Evolutionary conservation across 208 protist genomes (phyloP).

Genomic region (Trypanosoma conorhini): DNA sequence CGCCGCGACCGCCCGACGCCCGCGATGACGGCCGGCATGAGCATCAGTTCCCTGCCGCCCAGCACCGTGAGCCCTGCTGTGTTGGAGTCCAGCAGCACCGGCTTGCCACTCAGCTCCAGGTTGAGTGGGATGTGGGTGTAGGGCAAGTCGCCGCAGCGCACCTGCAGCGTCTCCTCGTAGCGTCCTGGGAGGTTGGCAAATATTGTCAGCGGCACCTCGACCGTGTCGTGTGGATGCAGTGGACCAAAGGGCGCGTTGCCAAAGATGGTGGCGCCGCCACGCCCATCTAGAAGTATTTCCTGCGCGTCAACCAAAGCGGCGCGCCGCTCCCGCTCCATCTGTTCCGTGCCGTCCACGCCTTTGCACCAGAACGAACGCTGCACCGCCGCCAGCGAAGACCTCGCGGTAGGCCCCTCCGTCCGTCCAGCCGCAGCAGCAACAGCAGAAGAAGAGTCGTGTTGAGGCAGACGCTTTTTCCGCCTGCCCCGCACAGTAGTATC

Average conservation of each 20-base stretch:
- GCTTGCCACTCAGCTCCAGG: conserved; percentile 70
- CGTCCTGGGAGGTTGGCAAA: conserved; percentile 75
- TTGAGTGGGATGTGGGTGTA: conserved; percentile 52
- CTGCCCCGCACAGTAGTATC: neutral
- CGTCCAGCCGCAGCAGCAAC: neutral
- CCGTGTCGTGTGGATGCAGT: conserved; percentile 33
- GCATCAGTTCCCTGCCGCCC: conserved; percentile 64
- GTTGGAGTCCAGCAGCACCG: conserved; percentile 75
- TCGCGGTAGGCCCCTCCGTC: neutral
- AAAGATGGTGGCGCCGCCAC: conserved; percentile 55
- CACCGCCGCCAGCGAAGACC: neutral
- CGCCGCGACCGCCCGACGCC: conserved; percentile 67
- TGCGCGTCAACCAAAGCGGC: conserved; percentile 59
- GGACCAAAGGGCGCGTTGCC: conserved; percentile 12
- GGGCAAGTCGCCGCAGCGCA: conserved; percentile 52
- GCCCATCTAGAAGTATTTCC: conserved; percentile 73
- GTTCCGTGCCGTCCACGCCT: conserved; percentile 54
- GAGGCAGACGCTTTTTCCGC: neutral
- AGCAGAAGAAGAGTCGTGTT: neutral
- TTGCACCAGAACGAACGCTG: conserved; percentile 70
- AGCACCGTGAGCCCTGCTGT: conserved; percentile 69
- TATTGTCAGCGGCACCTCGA: conserved; percentile 42
- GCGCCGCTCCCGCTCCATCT: conserved; percentile 46
- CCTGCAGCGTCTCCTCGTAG: conserved; percentile 69
- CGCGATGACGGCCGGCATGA: conserved; percentile 89